These are phyloP conservation scores for Cymbopogon citratus DNA, from an alignment of 176 grass and related monocot genomes.

Conservation along the genomic window DNA sequence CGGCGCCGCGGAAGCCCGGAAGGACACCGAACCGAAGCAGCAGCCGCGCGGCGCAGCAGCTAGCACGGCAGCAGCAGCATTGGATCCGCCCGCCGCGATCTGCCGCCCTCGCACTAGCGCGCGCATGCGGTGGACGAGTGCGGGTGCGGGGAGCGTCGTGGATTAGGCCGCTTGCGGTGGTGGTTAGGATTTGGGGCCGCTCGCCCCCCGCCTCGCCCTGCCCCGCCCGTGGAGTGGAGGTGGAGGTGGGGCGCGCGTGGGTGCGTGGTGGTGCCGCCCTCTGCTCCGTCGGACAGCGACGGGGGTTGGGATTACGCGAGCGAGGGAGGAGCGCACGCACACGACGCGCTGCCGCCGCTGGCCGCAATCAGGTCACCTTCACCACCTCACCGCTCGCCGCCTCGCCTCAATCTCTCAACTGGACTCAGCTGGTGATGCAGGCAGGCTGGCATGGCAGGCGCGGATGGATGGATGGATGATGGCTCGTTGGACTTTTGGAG, in stretches of 20 bases:
- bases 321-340: neutral
- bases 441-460: conserved; percentile 11
- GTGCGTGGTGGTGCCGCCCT: neutral
- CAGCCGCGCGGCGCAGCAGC: neutral
- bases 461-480: neutral
- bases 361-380: neutral
- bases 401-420: neutral
- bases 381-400: neutral
- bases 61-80: conserved; percentile 12
- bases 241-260: neutral
- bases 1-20: neutral
- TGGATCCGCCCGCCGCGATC: conserved; percentile 43
- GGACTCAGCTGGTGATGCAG: neutral
- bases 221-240: neutral
- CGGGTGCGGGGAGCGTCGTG: neutral
- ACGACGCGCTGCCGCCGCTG: neutral
- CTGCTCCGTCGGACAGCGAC: conserved; percentile 18
- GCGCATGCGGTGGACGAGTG: conserved; percentile 35
- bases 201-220: neutral
- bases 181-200: conserved; percentile 40
- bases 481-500: conserved; percentile 15
- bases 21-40: neutral
- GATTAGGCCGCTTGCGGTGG: conserved; percentile 36
- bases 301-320: neutral
- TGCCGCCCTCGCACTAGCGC: neutral